A percentile compares a stretch with the other conserved stretches of the same genome.
Conservation (phyloP, 2,329 filamentous ascomycete genomes). For the Metarhizium guizhouense region DNA sequence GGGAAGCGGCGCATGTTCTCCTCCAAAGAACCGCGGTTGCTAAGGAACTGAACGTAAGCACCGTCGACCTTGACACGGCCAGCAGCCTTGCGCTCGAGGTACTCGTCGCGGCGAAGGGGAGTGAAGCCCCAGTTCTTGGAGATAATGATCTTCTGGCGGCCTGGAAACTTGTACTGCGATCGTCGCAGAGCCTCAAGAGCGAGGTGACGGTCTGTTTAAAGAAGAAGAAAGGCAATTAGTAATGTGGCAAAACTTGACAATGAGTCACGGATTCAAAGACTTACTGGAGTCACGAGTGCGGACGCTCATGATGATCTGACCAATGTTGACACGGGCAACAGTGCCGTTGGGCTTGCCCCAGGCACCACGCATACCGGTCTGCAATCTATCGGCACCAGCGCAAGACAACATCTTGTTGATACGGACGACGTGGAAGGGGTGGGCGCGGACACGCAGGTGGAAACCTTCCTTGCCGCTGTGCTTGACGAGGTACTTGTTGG, state of each 20-base stretch:
- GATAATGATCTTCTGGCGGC: slow-evolving; percentile 99
- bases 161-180: slow-evolving; percentile 99
- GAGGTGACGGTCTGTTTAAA: slow-evolving; percentile 62
- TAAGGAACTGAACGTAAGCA: slow-evolving; percentile 99
- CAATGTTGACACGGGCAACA: slow-evolving; percentile 99
- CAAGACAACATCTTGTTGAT: slow-evolving; percentile 99
- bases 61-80: slow-evolving; percentile 94
- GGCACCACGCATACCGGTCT: slow-evolving; percentile 99
- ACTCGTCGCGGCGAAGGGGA: slow-evolving; percentile 93
- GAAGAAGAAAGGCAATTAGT: slow-evolving; percentile 11
- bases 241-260: background rate
- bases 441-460: slow-evolving; percentile 73
- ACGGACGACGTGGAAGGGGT: slow-evolving; percentile 99
- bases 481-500: slow-evolving; percentile 94
- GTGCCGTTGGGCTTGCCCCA: slow-evolving; percentile 99
- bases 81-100: slow-evolving; percentile 87
- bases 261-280: slow-evolving; percentile 24
- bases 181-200: slow-evolving; percentile 98
- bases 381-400: slow-evolving; percentile 99
- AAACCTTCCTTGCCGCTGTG: slow-evolving; percentile 63
- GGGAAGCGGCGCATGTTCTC: slow-evolving; percentile 94
- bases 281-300: slow-evolving; percentile 88
- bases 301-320: slow-evolving; percentile 96
- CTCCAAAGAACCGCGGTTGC: slow-evolving; percentile 79
- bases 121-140: slow-evolving; percentile 99